Evolutionary conservation across 108 stramenopile species (phyloP).

Genomic region (Cyclotella baltica): DNA sequence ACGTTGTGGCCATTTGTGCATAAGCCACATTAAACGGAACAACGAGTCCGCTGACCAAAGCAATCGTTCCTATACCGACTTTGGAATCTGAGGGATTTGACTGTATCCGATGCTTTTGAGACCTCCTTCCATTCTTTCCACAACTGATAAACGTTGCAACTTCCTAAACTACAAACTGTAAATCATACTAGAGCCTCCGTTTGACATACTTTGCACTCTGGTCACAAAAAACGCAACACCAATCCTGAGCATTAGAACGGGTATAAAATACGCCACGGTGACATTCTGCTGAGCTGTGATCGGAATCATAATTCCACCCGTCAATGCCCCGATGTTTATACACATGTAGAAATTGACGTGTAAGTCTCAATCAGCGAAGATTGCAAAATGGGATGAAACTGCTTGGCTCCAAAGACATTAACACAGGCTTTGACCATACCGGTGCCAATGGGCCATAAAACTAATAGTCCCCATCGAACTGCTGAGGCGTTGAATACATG

Average conservation of each 20-base stretch:
- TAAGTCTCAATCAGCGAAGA: conserved; percentile 78
- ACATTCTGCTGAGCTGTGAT: conserved; percentile 76
- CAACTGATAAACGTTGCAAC: background rate
- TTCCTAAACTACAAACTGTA: background rate
- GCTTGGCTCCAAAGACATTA: conserved; percentile 90
- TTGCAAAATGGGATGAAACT: conserved; percentile 89
- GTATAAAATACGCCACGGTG: conserved; percentile 81
- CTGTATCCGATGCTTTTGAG: conserved; percentile 19
- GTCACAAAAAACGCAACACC: conserved; percentile 70
- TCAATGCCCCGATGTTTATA: conserved; percentile 88
- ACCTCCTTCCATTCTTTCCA: background rate
- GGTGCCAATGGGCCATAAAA: conserved; percentile 86
- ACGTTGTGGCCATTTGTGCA: conserved; percentile 88
- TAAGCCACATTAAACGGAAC: conserved; percentile 90
- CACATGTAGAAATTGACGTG: conserved; percentile 91
- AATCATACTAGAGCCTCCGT: conserved; percentile 46
- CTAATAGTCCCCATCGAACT: conserved; percentile 64
- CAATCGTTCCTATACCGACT: conserved; percentile 59
- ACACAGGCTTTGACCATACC: conserved; percentile 87
- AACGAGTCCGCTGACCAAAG: conserved; percentile 60
- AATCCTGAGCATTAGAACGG: conserved; percentile 67
- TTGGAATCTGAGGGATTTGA: conserved; percentile 10
- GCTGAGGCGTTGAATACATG: conserved; percentile 61
- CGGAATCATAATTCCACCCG: conserved; percentile 81
- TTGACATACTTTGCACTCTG: conserved; percentile 72